These are phyloP conservation scores for Pseudoperonospora humuli DNA, from an alignment of 352 stramenopile species.

Conservation along the genomic window DNA sequence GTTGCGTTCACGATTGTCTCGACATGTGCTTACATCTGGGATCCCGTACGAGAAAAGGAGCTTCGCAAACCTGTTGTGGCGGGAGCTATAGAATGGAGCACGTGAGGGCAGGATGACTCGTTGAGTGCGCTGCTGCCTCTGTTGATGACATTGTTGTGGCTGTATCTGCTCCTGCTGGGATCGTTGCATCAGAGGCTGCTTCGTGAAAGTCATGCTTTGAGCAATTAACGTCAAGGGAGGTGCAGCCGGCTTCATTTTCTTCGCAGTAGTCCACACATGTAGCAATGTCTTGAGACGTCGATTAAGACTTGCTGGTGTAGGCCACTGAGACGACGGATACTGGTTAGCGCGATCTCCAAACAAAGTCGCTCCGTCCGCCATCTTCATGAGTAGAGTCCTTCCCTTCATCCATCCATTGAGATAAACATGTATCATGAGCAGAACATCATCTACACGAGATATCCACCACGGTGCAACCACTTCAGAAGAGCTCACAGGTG, in stretches of 20 bases:
- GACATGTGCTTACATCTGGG: slow-evolving; percentile 56
- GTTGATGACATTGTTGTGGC: slow-evolving; percentile 10
- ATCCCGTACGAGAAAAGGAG: slow-evolving; percentile 73
- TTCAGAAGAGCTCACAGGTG: slow-evolving; percentile 21
- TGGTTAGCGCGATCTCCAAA: slow-evolving; percentile 44
- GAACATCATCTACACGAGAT: slow-evolving; percentile 61
- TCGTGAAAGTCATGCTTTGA: slow-evolving; percentile 6
- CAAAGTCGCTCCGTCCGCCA: slow-evolving; percentile 38
- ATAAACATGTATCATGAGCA: slow-evolving; percentile 63
- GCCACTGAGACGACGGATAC: slow-evolving; percentile 30
- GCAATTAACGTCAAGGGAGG: slow-evolving; percentile 2
- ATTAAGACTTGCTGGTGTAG: slow-evolving; percentile 40
- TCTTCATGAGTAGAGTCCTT: slow-evolving; percentile 25
- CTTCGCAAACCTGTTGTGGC: slow-evolving; percentile 69
- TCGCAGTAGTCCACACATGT: slow-evolving; percentile 31
- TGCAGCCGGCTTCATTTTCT: slow-evolving; percentile 9
- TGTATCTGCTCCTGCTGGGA: slow-evolving; percentile 8
- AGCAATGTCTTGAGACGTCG: slow-evolving; percentile 46
- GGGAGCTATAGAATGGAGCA: slow-evolving; percentile 18
- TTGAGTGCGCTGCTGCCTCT: slow-evolving; percentile 18
- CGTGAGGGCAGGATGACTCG: slow-evolving; percentile 11
- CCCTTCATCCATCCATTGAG: slow-evolving; percentile 63
- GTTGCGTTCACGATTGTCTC: slow-evolving; percentile 30
- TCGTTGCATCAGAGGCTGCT: slow-evolving; percentile 9
- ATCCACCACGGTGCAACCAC: slow-evolving; percentile 69